Evolutionary conservation across 176 grass and related monocot genomes (phyloP).

Genomic region (Carex parvula): DNA sequence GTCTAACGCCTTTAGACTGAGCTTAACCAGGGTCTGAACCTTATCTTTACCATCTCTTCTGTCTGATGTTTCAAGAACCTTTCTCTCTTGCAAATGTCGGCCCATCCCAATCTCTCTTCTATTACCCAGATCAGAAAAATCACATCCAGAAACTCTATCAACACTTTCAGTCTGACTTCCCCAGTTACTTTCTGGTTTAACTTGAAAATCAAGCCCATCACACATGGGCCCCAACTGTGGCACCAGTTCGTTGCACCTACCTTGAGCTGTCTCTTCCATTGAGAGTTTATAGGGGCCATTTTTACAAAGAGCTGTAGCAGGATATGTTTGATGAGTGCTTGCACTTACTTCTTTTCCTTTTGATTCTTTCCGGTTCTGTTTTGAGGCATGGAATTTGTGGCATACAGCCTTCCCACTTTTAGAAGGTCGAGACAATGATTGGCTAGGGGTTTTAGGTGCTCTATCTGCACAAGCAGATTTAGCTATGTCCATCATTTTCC

Average conservation of each 20-base stretch:
- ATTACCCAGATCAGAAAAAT: neutral
- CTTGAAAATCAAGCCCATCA: neutral
- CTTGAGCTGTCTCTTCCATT: neutral
- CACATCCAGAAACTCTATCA: neutral
- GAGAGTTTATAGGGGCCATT: neutral
- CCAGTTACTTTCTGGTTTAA: neutral
- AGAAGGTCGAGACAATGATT: neutral
- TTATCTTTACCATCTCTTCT: constrained; percentile 45
- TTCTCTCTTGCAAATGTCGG: neutral
- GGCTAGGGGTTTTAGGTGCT: constrained; percentile 24
- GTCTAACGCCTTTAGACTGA: constrained; percentile 49
- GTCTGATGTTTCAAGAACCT: neutral
- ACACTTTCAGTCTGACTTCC: neutral
- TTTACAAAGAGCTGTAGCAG: neutral
- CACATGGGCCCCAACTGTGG: neutral
- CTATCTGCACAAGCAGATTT: constrained; percentile 36
- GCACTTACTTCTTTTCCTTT: neutral
- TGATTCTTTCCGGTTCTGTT: neutral
- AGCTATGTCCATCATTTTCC: constrained; percentile 75
- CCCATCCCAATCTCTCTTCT: neutral
- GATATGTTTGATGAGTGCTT: constrained; percentile 1
- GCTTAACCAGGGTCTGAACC: constrained; percentile 52
- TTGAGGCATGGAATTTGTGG: neutral
- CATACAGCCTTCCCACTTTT: neutral
- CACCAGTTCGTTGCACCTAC: neutral